A percentile compares a stretch with the other conserved stretches of the same genome.
These are phyloP conservation scores for Xerocomus amazonicus DNA, from an alignment of 1,284 basidiomycete genomes.

Conservation along the genomic window DNA sequence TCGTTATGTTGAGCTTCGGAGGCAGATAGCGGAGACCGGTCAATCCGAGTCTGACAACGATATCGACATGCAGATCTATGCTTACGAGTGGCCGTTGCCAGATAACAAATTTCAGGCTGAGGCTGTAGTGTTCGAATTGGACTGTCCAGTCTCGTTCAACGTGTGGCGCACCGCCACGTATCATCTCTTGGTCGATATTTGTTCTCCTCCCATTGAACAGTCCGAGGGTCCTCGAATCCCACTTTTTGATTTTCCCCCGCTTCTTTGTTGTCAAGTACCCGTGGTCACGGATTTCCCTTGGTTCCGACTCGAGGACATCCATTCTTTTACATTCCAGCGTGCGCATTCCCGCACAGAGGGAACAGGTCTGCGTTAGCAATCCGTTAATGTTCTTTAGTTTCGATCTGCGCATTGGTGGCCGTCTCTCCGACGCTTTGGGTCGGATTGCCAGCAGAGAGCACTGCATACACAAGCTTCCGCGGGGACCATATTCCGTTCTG, in stretches of 20 bases:
- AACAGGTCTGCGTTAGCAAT: constrained; percentile 31
- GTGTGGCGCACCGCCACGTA: constrained; percentile 46
- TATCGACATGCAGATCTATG: not conserved
- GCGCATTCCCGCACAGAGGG: constrained; percentile 24
- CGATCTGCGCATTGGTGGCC: constrained; percentile 6
- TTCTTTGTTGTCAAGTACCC: constrained; percentile 4
- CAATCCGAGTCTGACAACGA: not conserved
- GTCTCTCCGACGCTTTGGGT: constrained; percentile 9
- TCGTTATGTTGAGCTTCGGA: not conserved
- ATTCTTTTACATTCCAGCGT: constrained; percentile 24
- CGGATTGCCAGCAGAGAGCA: constrained; percentile 12
- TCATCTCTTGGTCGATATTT: constrained; percentile 35
- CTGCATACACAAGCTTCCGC: constrained; percentile 32
- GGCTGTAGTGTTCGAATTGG: constrained; percentile 44
- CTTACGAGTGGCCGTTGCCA: not conserved
- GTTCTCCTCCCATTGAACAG: constrained; percentile 7
- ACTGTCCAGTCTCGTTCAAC: constrained; percentile 37
- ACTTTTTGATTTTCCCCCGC: constrained; percentile 4
- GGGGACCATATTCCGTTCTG: constrained; percentile 34
- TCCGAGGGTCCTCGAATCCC: constrained; percentile 1
- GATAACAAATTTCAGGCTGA: constrained; percentile 16
- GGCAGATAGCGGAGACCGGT: no score
- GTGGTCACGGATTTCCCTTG: constrained; percentile 33
- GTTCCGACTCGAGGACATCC: constrained; percentile 38
- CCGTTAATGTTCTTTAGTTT: constrained; percentile 25